Evolutionary conservation across 2,329 filamentous ascomycete genomes (phyloP).

Genomic region (Elsinoe perseae): DNA sequence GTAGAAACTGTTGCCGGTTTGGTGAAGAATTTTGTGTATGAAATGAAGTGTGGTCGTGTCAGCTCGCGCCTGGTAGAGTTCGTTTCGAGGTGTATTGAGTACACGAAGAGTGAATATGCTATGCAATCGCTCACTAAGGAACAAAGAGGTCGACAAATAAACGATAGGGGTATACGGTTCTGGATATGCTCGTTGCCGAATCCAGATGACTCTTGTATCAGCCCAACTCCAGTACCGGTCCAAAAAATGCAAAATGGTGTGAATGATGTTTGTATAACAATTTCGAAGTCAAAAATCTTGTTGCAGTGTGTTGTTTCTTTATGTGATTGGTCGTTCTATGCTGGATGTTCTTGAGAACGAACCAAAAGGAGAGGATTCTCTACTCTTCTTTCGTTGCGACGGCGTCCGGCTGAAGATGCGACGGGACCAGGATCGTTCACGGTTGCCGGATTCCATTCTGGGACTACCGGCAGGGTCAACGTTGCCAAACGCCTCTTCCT

Average conservation of each 20-base stretch:
- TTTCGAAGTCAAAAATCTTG: not conserved
- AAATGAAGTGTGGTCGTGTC: slow-evolving; percentile 2
- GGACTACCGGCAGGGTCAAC: slow-evolving; percentile 24
- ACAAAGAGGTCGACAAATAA: slow-evolving; percentile 4
- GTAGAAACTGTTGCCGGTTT: not conserved
- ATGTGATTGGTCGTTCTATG: slow-evolving; percentile 27
- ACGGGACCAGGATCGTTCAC: slow-evolving; percentile 34
- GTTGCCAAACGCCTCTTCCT: slow-evolving; percentile 24
- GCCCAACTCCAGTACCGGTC: slow-evolving; percentile 15
- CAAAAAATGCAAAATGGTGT: not conserved
- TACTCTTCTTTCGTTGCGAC: slow-evolving; percentile 34
- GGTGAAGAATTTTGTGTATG: slow-evolving; percentile 2
- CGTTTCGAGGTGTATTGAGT: slow-evolving; percentile 4
- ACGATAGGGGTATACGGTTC: slow-evolving; percentile 13
- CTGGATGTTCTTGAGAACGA: slow-evolving; percentile 29
- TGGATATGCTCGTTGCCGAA: slow-evolving; percentile 13
- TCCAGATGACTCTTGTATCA: slow-evolving; percentile 12
- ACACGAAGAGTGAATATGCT: slow-evolving; percentile 4
- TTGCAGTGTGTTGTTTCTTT: not conserved
- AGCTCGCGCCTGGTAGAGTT: not conserved
- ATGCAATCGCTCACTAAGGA: not conserved
- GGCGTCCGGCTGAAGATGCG: slow-evolving; percentile 38
- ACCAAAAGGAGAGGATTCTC: slow-evolving; percentile 20
- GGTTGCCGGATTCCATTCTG: slow-evolving; percentile 26
- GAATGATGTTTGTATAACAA: slow-evolving; percentile 5